Conservation (phyloP, 164 flowering plant genomes). For the Buxus sempervirens region DNA sequence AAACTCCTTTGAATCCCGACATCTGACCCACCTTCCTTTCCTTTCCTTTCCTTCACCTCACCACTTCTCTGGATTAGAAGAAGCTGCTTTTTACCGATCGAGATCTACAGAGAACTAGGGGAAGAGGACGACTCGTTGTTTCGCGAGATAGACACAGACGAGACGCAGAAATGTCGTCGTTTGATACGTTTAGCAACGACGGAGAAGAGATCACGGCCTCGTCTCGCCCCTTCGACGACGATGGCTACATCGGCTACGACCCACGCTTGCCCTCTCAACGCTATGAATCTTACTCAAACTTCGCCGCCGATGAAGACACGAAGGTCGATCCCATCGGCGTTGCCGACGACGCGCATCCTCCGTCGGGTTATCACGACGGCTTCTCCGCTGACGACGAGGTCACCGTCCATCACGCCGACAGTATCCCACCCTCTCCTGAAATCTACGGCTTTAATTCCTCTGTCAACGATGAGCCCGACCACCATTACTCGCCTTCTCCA, state of each 20-base stretch:
- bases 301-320: conserved; percentile 21
- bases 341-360: conserved; percentile 17
- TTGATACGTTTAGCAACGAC: conserved; percentile 52
- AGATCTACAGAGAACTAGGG: conserved; percentile 8
- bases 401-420: conserved; percentile 38
- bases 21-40: no score
- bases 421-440: conserved; percentile 37
- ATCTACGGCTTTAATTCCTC: conserved; percentile 42
- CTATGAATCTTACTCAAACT: conserved; percentile 39
- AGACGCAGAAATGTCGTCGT: conserved; percentile 29
- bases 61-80: no score
- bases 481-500: conserved; percentile 38
- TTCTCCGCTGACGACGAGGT: conserved; percentile 48
- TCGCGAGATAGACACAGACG: neutral
- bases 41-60: no score
- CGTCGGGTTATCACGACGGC: conserved; percentile 11
- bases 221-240: conserved; percentile 40
- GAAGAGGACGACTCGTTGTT: neutral
- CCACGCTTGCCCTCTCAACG: conserved; percentile 36
- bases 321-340: conserved; percentile 11
- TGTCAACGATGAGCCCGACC: conserved; percentile 12
- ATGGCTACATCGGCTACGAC: conserved; percentile 43
- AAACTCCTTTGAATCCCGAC: no score
- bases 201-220: conserved; percentile 41
- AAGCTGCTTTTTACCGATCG: no score